phyloP scores from a whole-genome alignment of 2,329 filamentous ascomycete genomes.

The Lachnellula hyalina region DNA sequence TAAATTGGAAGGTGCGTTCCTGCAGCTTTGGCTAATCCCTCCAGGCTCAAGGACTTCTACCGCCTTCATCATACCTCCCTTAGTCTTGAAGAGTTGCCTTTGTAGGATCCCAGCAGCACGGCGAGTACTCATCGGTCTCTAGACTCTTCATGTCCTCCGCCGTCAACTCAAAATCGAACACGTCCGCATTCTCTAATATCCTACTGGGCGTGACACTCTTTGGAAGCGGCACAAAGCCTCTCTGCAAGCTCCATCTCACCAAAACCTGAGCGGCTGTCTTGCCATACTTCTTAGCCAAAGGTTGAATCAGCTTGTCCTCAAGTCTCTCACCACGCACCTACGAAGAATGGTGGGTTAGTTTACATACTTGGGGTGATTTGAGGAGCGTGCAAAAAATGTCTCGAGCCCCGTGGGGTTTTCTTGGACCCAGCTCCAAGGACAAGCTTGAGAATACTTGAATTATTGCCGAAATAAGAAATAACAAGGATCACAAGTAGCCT shows the following conservation, averaged over 20 bases:
- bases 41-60: not conserved
- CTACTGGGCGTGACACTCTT: conserved; percentile 66
- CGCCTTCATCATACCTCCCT: not conserved
- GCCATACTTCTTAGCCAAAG: conserved; percentile 64
- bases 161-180: conserved; percentile 52
- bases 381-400: too few relatives aligned
- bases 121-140: conserved; percentile 47
- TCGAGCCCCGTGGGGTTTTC: too few relatives aligned
- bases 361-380: too few relatives aligned
- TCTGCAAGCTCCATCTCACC: conserved; percentile 77
- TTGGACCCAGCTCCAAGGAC: too few relatives aligned
- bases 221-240: conserved; percentile 65
- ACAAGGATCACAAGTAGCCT: too few relatives aligned
- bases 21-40: not conserved
- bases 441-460: too few relatives aligned
- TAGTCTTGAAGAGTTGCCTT: not conserved
- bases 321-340: conserved; percentile 59
- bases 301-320: conserved; percentile 59
- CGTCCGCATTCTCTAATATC: conserved; percentile 57
- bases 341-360: too few relatives aligned
- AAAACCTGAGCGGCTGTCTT: conserved; percentile 74
- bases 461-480: too few relatives aligned
- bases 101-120: conserved; percentile 53
- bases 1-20: not conserved
- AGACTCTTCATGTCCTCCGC: conserved; percentile 47